Conservation (phyloP, 2,329 filamentous ascomycete species). For the Penicillium freii region DNA sequence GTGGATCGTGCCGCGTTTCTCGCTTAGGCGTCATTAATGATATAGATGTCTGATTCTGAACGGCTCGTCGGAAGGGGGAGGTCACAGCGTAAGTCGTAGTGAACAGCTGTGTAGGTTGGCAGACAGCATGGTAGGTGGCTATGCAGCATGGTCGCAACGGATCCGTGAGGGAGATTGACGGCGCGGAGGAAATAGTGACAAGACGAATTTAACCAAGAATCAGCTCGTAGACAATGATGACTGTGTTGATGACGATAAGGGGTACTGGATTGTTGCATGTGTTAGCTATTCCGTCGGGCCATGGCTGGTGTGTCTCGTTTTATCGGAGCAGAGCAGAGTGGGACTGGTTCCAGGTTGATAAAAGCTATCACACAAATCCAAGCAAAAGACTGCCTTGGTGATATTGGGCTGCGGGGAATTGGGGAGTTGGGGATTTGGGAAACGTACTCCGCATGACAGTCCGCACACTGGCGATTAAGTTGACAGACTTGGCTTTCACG, state of each 20-base stretch:
- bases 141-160: not conserved
- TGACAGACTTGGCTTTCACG: conserved; percentile 82
- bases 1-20: not conserved
- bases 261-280: conserved; percentile 59
- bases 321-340: not conserved
- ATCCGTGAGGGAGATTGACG: not conserved
- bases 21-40: not conserved
- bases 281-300: not conserved
- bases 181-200: not conserved
- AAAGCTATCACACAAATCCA: not conserved
- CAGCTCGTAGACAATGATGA: conserved; percentile 81
- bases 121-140: not conserved
- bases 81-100: not conserved
- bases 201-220: conserved; percentile 62
- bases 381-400: not conserved
- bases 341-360: not conserved
- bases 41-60: not conserved
- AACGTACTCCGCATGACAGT: conserved; percentile 87
- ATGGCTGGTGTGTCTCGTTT: not conserved
- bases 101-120: not conserved
- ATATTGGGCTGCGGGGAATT: not conserved
- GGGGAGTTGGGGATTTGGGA: not conserved
- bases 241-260: conserved; percentile 75
- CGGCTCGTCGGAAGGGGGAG: not conserved
- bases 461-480: conserved; percentile 84